A percentile compares a stretch with the other conserved stretches of the same genome.
Evolutionary conservation across 768 basidiomycete genomes (phyloP).

Genomic region (Podaxis sp.): DNA sequence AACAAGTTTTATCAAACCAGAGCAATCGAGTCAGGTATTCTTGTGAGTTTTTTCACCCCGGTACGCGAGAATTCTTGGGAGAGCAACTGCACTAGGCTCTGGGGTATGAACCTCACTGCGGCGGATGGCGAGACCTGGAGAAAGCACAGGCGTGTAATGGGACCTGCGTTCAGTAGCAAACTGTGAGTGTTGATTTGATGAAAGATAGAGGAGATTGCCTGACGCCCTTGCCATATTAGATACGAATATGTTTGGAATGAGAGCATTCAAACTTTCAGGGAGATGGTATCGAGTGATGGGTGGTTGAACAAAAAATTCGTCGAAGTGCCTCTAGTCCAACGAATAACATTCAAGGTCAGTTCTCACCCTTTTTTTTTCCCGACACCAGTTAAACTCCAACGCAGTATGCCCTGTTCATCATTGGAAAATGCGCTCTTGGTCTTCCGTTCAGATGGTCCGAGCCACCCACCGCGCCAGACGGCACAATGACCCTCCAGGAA

Average conservation of each 20-base stretch:
- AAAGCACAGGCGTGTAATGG: constrained; percentile 44
- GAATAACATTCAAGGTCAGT: constrained; percentile 35
- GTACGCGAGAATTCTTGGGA: neutral
- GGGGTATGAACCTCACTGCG: constrained; percentile 48
- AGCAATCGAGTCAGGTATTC: constrained; percentile 28
- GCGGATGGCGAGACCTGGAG: constrained; percentile 45
- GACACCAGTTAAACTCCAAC: neutral
- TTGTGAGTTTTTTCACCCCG: constrained; percentile 26
- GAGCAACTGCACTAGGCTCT: constrained; percentile 28
- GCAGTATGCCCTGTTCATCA: constrained; percentile 42
- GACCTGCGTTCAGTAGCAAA: constrained; percentile 42
- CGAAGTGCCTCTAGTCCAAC: constrained; percentile 31
- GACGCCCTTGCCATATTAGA: constrained; percentile 22
- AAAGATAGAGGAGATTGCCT: neutral
- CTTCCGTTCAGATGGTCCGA: constrained; percentile 41
- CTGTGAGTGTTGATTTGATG: constrained; percentile 27
- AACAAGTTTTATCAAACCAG: constrained; percentile 40
- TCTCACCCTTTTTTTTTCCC: neutral
- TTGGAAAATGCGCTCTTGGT: constrained; percentile 49
- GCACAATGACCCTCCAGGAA: constrained; percentile 38
- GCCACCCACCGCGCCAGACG: constrained; percentile 36
- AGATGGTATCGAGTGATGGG: constrained; percentile 38
- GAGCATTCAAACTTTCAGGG: constrained; percentile 33
- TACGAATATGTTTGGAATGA: constrained; percentile 44
- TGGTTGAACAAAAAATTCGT: constrained; percentile 31